Percentiles rank a stretch among this genome's conserved stretches.
Conservation (phyloP, 352 stramenopile species). For the Phytopythium boreale region DNA sequence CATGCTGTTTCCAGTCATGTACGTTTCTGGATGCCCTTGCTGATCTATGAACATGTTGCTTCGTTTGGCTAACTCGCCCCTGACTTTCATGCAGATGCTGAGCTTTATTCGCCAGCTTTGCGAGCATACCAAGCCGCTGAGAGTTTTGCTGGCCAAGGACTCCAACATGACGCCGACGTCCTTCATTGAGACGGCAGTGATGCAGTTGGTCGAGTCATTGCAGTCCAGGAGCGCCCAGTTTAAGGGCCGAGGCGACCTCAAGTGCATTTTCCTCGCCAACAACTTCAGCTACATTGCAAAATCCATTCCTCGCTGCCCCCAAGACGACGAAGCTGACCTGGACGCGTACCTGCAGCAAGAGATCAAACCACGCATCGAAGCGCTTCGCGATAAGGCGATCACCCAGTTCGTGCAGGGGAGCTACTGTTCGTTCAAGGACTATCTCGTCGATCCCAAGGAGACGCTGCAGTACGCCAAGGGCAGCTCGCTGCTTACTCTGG, state of each 20-base stretch:
- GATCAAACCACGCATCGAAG: conserved; percentile 82
- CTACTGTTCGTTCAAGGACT: conserved; percentile 58
- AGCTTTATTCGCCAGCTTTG: conserved; percentile 75
- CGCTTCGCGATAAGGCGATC: conserved; percentile 83
- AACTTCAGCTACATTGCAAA: conserved; percentile 91
- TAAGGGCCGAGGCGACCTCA: conserved; percentile 56
- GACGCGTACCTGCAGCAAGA: conserved; percentile 49
- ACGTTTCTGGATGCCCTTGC: conserved; percentile 12
- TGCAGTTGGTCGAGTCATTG: conserved; percentile 64
- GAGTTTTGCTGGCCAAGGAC: conserved; percentile 51
- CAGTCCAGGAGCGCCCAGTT: conserved; percentile 45
- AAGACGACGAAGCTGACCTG: conserved; percentile 39
- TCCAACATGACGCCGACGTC: conserved; percentile 43
- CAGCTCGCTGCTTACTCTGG: conserved; percentile 80
- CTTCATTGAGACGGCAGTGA: conserved; percentile 63
- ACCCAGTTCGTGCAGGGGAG: conserved; percentile 82
- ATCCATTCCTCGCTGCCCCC: conserved; percentile 55
- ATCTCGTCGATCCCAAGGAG: conserved; percentile 74
- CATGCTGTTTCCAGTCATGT: conserved; percentile 74
- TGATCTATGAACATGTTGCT: background rate
- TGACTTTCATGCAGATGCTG: conserved; percentile 34
- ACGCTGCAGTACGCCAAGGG: conserved; percentile 87
- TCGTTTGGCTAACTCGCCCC: background rate
- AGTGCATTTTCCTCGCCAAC: conserved; percentile 92
- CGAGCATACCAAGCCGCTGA: conserved; percentile 60